Percentiles rank a stretch among this genome's conserved stretches.
phyloP scores from a whole-genome alignment of 768 basidiomycete genomes.

The Panaeolus cyanescens region DNA sequence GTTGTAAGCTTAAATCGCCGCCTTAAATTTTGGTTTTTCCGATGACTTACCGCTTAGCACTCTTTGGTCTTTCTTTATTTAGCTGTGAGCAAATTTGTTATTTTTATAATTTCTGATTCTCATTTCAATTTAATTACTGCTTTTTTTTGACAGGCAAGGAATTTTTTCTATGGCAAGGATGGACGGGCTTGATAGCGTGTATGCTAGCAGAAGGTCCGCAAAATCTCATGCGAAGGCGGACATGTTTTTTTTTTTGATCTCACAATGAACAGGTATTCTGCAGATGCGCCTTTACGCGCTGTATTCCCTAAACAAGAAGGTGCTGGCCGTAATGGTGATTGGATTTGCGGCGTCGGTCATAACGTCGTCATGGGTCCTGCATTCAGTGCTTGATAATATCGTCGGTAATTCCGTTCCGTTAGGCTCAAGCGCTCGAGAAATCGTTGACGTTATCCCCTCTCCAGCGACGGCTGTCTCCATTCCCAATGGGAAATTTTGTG shows the following conservation, averaged over 20 bases:
- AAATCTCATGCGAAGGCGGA: not conserved
- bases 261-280: conserved; percentile 44
- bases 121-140: not conserved
- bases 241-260: not conserved
- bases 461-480: conserved; percentile 22
- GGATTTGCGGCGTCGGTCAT: conserved; percentile 41
- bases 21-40: not conserved
- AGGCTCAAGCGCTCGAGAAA: not conserved
- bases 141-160: conserved; percentile 30
- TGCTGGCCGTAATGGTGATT: conserved; percentile 46
- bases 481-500: conserved; percentile 38
- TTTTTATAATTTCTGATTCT: not conserved
- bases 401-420: conserved; percentile 31
- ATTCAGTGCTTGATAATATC: conserved; percentile 38
- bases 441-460: not conserved
- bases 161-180: conserved; percentile 64
- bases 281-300: conserved; percentile 67
- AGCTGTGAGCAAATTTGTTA: conserved; percentile 30
- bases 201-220: conserved; percentile 55
- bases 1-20: not conserved
- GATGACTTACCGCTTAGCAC: not conserved
- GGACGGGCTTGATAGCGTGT: conserved; percentile 55
- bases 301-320: conserved; percentile 53
- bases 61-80: not conserved
- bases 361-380: conserved; percentile 50